Conservation (phyloP, 306 rosid species). For the Benincasa hispida region DNA sequence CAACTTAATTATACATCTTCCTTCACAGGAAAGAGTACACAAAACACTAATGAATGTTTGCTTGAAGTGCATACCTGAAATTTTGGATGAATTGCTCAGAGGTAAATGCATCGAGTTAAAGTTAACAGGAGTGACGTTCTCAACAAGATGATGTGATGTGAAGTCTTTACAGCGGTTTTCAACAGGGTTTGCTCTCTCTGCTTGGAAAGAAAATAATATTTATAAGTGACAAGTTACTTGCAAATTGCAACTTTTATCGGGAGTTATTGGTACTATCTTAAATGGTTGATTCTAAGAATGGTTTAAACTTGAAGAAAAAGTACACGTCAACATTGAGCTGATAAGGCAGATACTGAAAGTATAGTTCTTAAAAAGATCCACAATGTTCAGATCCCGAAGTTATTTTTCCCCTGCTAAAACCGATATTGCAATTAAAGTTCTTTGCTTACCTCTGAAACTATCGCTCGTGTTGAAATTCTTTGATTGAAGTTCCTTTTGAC, state of each 20-base stretch:
- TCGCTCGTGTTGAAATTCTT: constrained; percentile 17
- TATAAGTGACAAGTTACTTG: background rate
- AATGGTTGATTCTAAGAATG: background rate
- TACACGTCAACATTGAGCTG: background rate
- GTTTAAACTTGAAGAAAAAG: background rate
- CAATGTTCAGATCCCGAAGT: background rate
- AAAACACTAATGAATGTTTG: background rate
- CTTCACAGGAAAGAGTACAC: background rate
- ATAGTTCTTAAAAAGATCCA: background rate
- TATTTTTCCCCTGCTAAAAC: background rate
- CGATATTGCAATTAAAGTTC: background rate
- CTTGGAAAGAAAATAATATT: constrained; percentile 13
- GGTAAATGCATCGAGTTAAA: constrained; percentile 21
- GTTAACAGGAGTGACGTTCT: constrained; percentile 20
- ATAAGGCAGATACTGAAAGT: background rate
- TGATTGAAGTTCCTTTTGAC: constrained; percentile 13
- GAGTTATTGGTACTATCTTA: background rate
- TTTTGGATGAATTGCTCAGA: constrained; percentile 20
- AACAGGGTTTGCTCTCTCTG: constrained; percentile 23
- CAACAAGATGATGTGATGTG: constrained; percentile 17
- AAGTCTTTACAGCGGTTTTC: constrained; percentile 7
- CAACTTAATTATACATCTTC: background rate
- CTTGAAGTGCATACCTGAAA: constrained; percentile 26
- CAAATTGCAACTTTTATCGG: background rate
- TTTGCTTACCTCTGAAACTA: constrained; percentile 28